Percentiles rank a stretch among this genome's conserved stretches.
These are phyloP conservation scores for Phylloporus arenicola DNA, from an alignment of 768 basidiomycete species.

Conservation along the genomic window DNA sequence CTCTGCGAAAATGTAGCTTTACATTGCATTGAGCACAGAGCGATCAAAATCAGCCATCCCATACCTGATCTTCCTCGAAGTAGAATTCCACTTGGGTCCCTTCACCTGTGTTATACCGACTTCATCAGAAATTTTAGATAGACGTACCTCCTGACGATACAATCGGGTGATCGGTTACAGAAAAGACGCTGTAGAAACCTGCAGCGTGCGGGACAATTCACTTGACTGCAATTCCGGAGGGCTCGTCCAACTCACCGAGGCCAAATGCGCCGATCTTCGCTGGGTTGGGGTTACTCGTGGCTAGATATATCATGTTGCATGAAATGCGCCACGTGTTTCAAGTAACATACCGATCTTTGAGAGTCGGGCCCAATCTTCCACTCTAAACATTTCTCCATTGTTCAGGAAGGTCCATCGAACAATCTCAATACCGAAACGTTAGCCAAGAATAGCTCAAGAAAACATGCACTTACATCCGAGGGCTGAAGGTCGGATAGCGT, in stretches of 20 bases:
- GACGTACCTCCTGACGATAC: constrained; percentile 45
- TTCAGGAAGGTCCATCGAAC: constrained; percentile 82
- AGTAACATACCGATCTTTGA: constrained; percentile 72
- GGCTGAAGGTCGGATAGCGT: neutral
- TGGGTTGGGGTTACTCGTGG: constrained; percentile 91
- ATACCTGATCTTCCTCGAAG: neutral
- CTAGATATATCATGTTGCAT: constrained; percentile 32
- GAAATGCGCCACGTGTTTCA: neutral
- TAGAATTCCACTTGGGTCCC: neutral
- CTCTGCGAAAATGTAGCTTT: constrained; percentile 17
- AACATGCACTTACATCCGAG: neutral
- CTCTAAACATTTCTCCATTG: constrained; percentile 82
- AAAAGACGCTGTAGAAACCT: constrained; percentile 76
- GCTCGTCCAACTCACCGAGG: constrained; percentile 47
- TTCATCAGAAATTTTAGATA: neutral
- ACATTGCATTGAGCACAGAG: neutral
- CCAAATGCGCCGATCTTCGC: constrained; percentile 93
- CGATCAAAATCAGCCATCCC: neutral
- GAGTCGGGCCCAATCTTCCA: constrained; percentile 83
- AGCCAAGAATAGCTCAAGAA: neutral
- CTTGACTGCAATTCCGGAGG: neutral
- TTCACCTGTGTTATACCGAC: neutral
- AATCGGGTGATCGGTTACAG: constrained; percentile 72
- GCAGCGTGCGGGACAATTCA: neutral
- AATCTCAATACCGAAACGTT: constrained; percentile 42